Evolutionary conservation across 2,329 filamentous ascomycete genomes (phyloP).

Genomic region (Ophiostoma sp.): DNA sequence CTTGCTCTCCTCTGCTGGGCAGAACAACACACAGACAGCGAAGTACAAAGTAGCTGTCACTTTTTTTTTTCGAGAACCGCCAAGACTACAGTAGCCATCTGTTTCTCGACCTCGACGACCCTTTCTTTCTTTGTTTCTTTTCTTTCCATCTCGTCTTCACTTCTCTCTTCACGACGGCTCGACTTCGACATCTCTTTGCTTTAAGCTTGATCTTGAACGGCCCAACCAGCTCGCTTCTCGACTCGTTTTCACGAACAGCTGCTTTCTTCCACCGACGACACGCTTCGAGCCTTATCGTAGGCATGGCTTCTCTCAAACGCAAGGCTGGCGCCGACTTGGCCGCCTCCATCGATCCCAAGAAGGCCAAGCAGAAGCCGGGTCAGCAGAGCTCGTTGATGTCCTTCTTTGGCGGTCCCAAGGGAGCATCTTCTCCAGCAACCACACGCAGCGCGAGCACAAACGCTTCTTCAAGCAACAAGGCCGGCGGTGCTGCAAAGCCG

Average conservation of each 20-base stretch:
- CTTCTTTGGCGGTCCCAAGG: conserved; percentile 74
- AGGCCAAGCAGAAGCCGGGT: conserved; percentile 56
- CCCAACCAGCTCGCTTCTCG: background rate
- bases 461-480: conserved; percentile 23
- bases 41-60: background rate
- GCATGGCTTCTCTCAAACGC: conserved; percentile 63
- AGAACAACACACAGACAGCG: background rate
- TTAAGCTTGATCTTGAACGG: background rate
- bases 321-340: conserved; percentile 54
- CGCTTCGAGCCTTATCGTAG: conserved; percentile 23
- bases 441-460: background rate
- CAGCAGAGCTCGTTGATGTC: conserved; percentile 75
- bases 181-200: background rate
- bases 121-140: background rate
- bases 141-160: background rate
- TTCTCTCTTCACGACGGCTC: background rate
- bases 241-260: background rate
- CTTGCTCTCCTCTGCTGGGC: background rate
- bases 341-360: conserved; percentile 59
- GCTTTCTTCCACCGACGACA: background rate
- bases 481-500: conserved; percentile 29
- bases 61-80: background rate
- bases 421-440: background rate
- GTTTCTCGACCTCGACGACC: background rate
- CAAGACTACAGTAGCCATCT: background rate